Conservation (phyloP, 176 grass and related monocot genomes). For the Avena eriantha region DNA sequence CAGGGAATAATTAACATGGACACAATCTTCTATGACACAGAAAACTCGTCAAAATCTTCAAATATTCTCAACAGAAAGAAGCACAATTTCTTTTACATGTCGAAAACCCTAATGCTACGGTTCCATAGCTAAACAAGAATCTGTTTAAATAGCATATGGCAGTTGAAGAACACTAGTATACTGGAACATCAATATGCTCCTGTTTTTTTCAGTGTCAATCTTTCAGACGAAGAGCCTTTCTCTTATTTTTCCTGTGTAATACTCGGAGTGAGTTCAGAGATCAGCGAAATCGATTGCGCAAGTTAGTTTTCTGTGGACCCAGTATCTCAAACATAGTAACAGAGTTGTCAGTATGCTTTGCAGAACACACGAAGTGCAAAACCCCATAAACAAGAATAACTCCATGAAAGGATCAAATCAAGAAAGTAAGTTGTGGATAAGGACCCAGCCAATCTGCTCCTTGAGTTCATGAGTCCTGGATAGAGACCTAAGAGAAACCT, state of each 20-base stretch:
- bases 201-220: background rate
- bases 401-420: slow-evolving; percentile 39
- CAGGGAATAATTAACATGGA: background rate
- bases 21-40: background rate
- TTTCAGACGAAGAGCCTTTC: background rate
- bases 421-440: slow-evolving; percentile 49
- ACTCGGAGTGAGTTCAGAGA: background rate
- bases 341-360: slow-evolving; percentile 22
- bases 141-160: background rate
- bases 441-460: slow-evolving; percentile 48
- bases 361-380: slow-evolving; percentile 21
- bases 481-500: slow-evolving; percentile 47
- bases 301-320: background rate
- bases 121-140: slow-evolving; percentile 12
- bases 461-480: slow-evolving; percentile 45
- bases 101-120: background rate
- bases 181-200: slow-evolving; percentile 5
- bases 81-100: background rate
- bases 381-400: background rate
- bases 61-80: slow-evolving; percentile 15
- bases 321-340: slow-evolving; percentile 1
- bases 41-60: background rate
- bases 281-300: slow-evolving; percentile 2
- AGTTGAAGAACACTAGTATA: slow-evolving; percentile 27
- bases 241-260: background rate